These are phyloP conservation scores for Leccinum subtestaceum DNA, from an alignment of 768 basidiomycete species.

Conservation along the genomic window DNA sequence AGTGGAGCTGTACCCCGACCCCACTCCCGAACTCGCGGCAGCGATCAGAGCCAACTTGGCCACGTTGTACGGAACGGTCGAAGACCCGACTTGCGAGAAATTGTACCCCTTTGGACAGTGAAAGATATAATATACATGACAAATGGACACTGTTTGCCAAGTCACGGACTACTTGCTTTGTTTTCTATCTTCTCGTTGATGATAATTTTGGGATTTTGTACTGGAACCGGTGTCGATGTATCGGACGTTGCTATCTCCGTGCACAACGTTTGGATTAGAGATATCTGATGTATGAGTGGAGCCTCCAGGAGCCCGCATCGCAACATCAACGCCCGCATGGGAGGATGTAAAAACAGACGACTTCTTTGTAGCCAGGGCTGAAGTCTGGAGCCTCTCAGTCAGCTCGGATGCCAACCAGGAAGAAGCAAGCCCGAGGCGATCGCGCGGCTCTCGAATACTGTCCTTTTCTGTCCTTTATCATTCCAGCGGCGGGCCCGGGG, in stretches of 20 bases:
- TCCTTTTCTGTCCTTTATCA: too few species aligned
- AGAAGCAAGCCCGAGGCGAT: too few species aligned
- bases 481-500: too few species aligned
- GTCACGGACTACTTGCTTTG: not conserved
- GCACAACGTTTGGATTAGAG: not conserved
- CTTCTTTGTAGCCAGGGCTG: too few species aligned
- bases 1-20: conserved; percentile 21
- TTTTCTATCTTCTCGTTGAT: not conserved
- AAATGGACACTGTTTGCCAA: not conserved
- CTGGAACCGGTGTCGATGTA: not conserved
- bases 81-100: conserved; percentile 12
- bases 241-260: not conserved
- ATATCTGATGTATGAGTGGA: not conserved
- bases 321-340: too few species aligned
- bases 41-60: conserved; percentile 24
- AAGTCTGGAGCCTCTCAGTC: too few species aligned
- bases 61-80: conserved; percentile 13
- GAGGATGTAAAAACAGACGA: too few species aligned
- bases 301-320: too few species aligned
- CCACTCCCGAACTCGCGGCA: conserved; percentile 14
- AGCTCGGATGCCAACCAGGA: too few species aligned
- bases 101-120: conserved; percentile 19
- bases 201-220: not conserved
- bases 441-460: too few species aligned
- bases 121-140: not conserved